These are phyloP conservation scores for Geotrichum bryndzae DNA, from an alignment of 1,139 yeast genomes.

Conservation along the genomic window DNA sequence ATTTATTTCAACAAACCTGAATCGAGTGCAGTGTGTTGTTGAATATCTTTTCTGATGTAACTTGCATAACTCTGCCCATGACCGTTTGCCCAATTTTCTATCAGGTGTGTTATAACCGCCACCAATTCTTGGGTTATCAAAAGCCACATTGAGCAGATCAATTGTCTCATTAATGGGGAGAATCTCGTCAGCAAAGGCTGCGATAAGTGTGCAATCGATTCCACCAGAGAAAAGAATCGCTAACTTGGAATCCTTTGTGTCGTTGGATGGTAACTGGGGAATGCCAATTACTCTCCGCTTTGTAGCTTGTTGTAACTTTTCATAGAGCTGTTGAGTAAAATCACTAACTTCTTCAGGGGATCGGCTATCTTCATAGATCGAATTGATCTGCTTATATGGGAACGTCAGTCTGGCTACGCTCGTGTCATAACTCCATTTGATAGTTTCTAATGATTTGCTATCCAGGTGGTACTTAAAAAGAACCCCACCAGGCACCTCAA, in stretches of 20 bases:
- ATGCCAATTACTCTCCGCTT: constrained; percentile 51
- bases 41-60: constrained; percentile 10
- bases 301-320: constrained; percentile 38
- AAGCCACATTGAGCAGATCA: constrained; percentile 90
- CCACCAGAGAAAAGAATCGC: constrained; percentile 91
- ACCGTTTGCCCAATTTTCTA: constrained; percentile 59
- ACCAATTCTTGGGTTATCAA: constrained; percentile 80
- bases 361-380: neutral
- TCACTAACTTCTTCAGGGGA: neutral
- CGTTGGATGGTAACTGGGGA: constrained; percentile 10
- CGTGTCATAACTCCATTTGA: neutral
- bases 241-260: constrained; percentile 28
- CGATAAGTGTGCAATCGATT: constrained; percentile 78
- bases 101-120: constrained; percentile 64
- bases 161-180: constrained; percentile 37
- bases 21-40: constrained; percentile 13
- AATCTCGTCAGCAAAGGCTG: constrained; percentile 38
- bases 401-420: neutral
- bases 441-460: neutral
- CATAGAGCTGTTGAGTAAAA: constrained; percentile 20
- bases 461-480: constrained; percentile 25
- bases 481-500: constrained; percentile 32
- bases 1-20: constrained; percentile 60
- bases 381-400: constrained; percentile 6
- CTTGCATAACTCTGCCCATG: constrained; percentile 46